Percentiles rank a stretch among this genome's conserved stretches.
Conservation (phyloP, 495 filamentous ascomycete species). For the Coniosporium apollinis region DNA sequence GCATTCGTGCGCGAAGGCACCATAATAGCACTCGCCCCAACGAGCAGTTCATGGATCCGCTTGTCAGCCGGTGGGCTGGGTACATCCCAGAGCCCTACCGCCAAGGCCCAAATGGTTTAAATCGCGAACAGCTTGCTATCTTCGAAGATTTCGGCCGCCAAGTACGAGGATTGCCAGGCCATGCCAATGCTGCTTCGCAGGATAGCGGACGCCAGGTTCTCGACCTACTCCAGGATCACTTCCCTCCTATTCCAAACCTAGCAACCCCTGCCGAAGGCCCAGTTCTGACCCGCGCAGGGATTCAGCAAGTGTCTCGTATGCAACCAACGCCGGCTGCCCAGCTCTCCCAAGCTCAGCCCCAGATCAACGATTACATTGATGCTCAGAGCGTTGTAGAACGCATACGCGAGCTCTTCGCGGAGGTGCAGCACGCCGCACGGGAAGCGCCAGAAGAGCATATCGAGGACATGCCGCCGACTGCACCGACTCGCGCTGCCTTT, state of each 20-base stretch:
- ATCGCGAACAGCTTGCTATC: constrained; percentile 81
- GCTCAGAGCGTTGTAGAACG: constrained; percentile 42
- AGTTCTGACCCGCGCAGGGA: constrained; percentile 50
- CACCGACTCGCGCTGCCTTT: constrained; percentile 19
- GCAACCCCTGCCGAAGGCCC: constrained; percentile 70
- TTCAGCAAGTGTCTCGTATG: constrained; percentile 39
- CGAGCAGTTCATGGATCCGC: constrained; percentile 67
- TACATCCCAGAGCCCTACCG: constrained; percentile 85
- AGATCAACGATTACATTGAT: constrained; percentile 51
- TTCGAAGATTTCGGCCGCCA: constrained; percentile 91
- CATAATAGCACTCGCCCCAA: constrained; percentile 53
- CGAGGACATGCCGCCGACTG: constrained; percentile 35
- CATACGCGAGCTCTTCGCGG: constrained; percentile 50
- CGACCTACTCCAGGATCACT: constrained; percentile 74
- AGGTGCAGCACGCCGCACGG: constrained; percentile 47
- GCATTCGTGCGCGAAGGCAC: constrained; percentile 54
- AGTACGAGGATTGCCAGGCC: constrained; percentile 41
- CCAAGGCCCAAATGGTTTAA: constrained; percentile 62
- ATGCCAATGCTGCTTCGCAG: constrained; percentile 38
- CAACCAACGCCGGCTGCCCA: constrained; percentile 23
- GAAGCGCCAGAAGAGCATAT: constrained; percentile 54
- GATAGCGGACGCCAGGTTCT: constrained; percentile 42
- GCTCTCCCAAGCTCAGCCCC: constrained; percentile 30
- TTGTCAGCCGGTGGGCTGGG: constrained; percentile 67
- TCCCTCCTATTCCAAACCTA: constrained; percentile 55